Percentiles rank a stretch among this genome's conserved stretches.
Conservation (phyloP, 805 yeast species). For the Metschnikowia continentalis region DNA sequence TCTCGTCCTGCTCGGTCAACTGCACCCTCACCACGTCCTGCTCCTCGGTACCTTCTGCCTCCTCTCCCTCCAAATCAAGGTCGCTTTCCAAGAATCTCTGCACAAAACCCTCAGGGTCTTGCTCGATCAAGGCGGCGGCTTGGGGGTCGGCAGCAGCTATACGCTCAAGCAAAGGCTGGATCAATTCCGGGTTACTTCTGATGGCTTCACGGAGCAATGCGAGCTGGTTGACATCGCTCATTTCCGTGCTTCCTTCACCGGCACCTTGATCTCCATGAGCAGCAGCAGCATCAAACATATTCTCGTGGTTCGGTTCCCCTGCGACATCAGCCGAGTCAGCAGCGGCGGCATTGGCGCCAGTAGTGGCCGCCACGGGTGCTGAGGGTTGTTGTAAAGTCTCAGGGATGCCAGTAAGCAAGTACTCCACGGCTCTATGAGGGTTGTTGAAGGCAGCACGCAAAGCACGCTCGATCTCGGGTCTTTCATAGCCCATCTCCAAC, state of each 20-base stretch:
- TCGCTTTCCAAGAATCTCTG: constrained; percentile 65
- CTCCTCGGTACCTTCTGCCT: constrained; percentile 32
- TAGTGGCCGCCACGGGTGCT: constrained; percentile 18
- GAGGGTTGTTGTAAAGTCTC: constrained; percentile 46
- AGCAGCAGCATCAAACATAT: constrained; percentile 52
- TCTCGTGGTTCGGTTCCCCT: constrained; percentile 27
- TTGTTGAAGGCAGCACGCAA: constrained; percentile 93
- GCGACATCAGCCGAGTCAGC: constrained; percentile 1
- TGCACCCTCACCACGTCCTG: constrained; percentile 45
- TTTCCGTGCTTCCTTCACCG: constrained; percentile 22
- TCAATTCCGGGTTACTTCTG: constrained; percentile 80
- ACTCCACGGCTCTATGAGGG: constrained; percentile 97
- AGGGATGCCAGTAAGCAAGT: constrained; percentile 85
- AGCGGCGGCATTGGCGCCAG: constrained; percentile 15
- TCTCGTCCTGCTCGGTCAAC: constrained; percentile 78
- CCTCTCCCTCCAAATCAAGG: constrained; percentile 34
- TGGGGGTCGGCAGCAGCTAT: constrained; percentile 80
- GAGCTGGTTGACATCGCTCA: constrained; percentile 46
- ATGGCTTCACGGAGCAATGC: constrained; percentile 67
- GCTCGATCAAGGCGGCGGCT: constrained; percentile 71
- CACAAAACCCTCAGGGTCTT: constrained; percentile 86
- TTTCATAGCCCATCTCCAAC: constrained; percentile 94
- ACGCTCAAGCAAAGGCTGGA: constrained; percentile 80
- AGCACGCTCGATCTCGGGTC: constrained; percentile 84
- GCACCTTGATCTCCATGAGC: constrained; percentile 26